Evolutionary conservation across 1,284 basidiomycete genomes (phyloP).

Genomic region (Microbotryomycetes sp.): DNA sequence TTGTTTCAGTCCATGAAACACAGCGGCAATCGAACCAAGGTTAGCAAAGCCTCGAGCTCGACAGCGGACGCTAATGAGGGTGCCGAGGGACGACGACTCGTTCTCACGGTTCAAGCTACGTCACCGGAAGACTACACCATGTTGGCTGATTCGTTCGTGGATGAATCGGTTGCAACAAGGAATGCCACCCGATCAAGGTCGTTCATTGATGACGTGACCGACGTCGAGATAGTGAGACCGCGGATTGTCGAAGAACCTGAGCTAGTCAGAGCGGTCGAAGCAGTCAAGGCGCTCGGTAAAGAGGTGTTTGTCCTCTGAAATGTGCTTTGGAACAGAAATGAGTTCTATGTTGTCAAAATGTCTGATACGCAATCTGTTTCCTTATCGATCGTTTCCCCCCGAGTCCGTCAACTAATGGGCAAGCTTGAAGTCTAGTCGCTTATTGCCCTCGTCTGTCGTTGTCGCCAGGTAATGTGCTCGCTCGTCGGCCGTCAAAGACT

Average conservation of each 20-base stretch:
- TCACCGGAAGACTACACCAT: neutral
- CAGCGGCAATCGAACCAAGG: neutral
- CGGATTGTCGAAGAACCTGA: neutral
- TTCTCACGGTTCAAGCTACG: neutral
- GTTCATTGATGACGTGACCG: neutral
- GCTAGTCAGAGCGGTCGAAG: neutral
- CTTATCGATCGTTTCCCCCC: too few species aligned
- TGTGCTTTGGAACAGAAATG: too few species aligned
- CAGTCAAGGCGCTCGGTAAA: neutral
- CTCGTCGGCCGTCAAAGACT: conserved; percentile 31
- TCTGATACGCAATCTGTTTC: too few species aligned
- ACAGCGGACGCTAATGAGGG: too few species aligned
- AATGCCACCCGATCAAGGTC: too few species aligned
- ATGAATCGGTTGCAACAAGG: too few species aligned
- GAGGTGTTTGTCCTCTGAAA: neutral
- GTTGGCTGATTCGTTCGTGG: neutral
- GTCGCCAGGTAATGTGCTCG: conserved; percentile 29
- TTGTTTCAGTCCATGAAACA: neutral
- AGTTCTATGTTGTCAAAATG: too few species aligned
- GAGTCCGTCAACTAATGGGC: conserved; percentile 25
- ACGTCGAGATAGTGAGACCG: neutral
- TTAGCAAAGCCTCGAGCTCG: neutral
- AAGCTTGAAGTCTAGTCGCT: conserved; percentile 36
- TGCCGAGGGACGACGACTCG: neutral
- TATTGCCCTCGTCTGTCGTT: conserved; percentile 33